A percentile compares a stretch with the other conserved stretches of the same genome.
Conservation (phyloP, 192 early-diverging fungal species). For the Dissophora ornata region DNA sequence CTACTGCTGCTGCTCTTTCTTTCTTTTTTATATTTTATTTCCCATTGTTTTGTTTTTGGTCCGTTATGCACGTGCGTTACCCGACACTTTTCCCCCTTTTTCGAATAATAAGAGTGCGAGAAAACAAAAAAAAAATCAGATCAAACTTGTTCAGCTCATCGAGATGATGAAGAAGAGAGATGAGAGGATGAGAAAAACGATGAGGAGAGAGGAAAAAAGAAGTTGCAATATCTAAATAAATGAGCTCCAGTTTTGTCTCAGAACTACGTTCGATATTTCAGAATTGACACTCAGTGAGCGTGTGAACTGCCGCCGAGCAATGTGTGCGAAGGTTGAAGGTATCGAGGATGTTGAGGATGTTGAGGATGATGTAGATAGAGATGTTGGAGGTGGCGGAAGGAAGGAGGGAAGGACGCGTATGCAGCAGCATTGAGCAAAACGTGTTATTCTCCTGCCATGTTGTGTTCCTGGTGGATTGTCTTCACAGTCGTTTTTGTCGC, state of each 20-base stretch:
- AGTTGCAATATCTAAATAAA: not conserved
- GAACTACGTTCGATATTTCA: slow-evolving; percentile 10
- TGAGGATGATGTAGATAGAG: not conserved
- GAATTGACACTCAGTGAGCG: not conserved
- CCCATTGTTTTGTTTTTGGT: too few species aligned
- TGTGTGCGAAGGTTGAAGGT: not conserved
- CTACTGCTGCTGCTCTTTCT: not conserved
- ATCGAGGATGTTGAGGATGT: not conserved
- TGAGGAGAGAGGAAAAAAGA: not conserved
- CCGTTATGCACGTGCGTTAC: too few species aligned
- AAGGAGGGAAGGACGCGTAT: too few species aligned
- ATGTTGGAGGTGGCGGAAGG: too few species aligned
- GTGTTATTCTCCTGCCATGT: too few species aligned
- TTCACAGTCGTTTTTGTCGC: too few species aligned
- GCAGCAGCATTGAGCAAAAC: too few species aligned
- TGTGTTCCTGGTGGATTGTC: too few species aligned
- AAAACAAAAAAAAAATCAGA: too few species aligned
- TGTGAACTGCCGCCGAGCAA: not conserved
- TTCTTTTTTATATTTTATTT: not conserved
- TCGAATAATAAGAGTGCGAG: too few species aligned
- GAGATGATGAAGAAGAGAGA: too few species aligned
- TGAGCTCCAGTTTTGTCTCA: not conserved
- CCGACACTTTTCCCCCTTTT: too few species aligned
- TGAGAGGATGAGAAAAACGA: not conserved
- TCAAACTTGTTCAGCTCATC: not conserved